Evolutionary conservation across 176 grass and related monocot species (phyloP).

Genomic region (Juncus effusus): DNA sequence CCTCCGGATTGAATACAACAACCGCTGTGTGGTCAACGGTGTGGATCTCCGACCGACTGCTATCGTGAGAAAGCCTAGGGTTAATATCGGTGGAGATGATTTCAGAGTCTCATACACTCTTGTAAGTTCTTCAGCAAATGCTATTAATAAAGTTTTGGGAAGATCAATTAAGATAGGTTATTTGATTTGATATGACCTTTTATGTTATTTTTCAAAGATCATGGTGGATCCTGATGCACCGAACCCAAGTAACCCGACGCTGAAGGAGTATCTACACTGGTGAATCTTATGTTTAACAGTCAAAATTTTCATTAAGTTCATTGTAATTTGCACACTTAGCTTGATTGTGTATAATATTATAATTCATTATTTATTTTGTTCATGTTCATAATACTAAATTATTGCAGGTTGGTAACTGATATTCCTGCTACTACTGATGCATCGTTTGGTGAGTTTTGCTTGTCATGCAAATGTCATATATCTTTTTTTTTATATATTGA

Average conservation of each 20-base stretch:
- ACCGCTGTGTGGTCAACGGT: slow-evolving; percentile 44
- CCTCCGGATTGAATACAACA: slow-evolving; percentile 40
- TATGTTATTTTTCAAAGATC: slow-evolving; percentile 30
- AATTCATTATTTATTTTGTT: neutral
- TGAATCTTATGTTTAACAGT: slow-evolving; percentile 22
- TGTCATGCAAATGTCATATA: neutral
- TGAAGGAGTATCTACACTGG: slow-evolving; percentile 92
- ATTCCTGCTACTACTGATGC: slow-evolving; percentile 77
- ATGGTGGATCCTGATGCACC: slow-evolving; percentile 94
- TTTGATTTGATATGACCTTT: neutral
- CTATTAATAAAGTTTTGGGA: neutral
- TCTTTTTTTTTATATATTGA: neutral
- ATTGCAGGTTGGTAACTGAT: slow-evolving; percentile 82
- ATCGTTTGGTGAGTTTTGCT: slow-evolving; percentile 46
- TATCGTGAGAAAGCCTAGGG: slow-evolving; percentile 30
- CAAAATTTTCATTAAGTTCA: neutral
- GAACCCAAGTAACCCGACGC: slow-evolving; percentile 68
- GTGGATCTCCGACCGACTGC: slow-evolving; percentile 45
- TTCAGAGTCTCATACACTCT: slow-evolving; percentile 49
- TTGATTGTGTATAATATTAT: neutral
- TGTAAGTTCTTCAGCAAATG: slow-evolving; percentile 31
- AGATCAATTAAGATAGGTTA: neutral
- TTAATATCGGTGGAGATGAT: slow-evolving; percentile 61
- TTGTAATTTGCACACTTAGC: too few species aligned
- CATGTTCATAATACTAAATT: slow-evolving; percentile 2